These are phyloP conservation scores for Collybia sp. DNA, from an alignment of 768 basidiomycete species.

Conservation along the genomic window DNA sequence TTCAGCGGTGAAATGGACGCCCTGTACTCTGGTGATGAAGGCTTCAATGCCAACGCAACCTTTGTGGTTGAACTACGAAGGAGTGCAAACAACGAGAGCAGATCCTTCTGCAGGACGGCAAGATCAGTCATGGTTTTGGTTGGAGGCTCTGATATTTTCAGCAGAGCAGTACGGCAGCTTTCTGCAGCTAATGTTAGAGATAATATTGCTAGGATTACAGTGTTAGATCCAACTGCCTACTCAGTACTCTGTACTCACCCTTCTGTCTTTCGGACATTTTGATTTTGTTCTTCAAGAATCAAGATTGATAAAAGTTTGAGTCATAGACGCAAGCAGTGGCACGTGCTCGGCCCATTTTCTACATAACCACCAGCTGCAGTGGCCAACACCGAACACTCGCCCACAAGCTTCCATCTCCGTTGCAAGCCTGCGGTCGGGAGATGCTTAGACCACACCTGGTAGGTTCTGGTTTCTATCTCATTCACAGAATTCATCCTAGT, in stretches of 20 bases:
- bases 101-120: slow-evolving; percentile 45
- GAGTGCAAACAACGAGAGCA: slow-evolving; percentile 52
- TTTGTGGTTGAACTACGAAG: slow-evolving; percentile 56
- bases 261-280: slow-evolving; percentile 36
- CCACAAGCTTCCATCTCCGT: background rate
- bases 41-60: slow-evolving; percentile 58
- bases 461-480: slow-evolving; percentile 8
- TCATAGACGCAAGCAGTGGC: no score
- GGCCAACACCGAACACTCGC: no score
- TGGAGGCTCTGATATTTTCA: slow-evolving; percentile 15
- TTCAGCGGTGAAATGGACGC: slow-evolving; percentile 48
- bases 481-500: slow-evolving; percentile 9
- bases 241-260: slow-evolving; percentile 17
- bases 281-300: slow-evolving; percentile 10
- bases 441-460: slow-evolving; percentile 25
- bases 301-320: no score
- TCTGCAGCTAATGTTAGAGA: slow-evolving; percentile 28
- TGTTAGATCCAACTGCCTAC: background rate
- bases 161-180: slow-evolving; percentile 33
- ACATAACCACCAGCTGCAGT: background rate
- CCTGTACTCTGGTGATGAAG: slow-evolving; percentile 45
- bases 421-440: slow-evolving; percentile 3
- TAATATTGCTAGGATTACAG: slow-evolving; percentile 6
- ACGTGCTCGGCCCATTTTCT: background rate
- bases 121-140: slow-evolving; percentile 21